A percentile compares a stretch with the other conserved stretches of the same genome.
These are phyloP conservation scores for Porogramme epimiltina DNA, from an alignment of 1,284 basidiomycete genomes.

Conservation along the genomic window DNA sequence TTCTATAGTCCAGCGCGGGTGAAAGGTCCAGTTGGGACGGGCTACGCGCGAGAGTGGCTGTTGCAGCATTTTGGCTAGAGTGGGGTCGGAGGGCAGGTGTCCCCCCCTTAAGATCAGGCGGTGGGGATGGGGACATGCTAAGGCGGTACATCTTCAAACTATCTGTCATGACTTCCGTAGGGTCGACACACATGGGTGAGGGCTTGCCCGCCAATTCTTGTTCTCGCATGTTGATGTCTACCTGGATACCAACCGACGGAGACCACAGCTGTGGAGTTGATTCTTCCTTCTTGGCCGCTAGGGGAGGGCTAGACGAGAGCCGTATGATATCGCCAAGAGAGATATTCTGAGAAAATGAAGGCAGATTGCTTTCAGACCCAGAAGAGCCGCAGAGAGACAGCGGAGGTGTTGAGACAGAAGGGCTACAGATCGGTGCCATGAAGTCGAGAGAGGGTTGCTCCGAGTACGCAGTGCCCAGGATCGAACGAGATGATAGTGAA, in stretches of 20 bases:
- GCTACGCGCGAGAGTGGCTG: too few relatives aligned
- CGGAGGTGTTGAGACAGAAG: constrained; percentile 12
- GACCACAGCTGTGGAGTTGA: constrained; percentile 3
- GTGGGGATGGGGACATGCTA: background rate
- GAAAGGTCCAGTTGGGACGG: background rate
- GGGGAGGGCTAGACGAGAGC: constrained; percentile 11
- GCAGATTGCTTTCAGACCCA: constrained; percentile 5
- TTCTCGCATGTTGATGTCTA: constrained; percentile 47
- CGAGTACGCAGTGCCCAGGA: constrained; percentile 8
- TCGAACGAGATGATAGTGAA: background rate
- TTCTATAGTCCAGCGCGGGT: constrained; percentile 6
- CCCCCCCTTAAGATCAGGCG: background rate
- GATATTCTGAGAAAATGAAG: constrained; percentile 1
- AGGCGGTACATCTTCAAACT: background rate
- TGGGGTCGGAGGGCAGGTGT: too few relatives aligned
- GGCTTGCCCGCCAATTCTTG: constrained; percentile 24
- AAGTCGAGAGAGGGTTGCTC: constrained; percentile 13
- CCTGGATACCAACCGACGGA: constrained; percentile 38
- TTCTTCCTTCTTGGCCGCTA: background rate
- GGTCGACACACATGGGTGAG: constrained; percentile 42
- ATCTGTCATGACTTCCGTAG: constrained; percentile 42
- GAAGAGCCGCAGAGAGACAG: constrained; percentile 13
- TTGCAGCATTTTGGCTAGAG: too few relatives aligned
- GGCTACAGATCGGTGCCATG: constrained; percentile 6
- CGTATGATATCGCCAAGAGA: constrained; percentile 4